A percentile compares a stretch with the other conserved stretches of the same genome.
Conservation (phyloP, 2,329 filamentous ascomycete species). For the Talaromyces sp. region DNA sequence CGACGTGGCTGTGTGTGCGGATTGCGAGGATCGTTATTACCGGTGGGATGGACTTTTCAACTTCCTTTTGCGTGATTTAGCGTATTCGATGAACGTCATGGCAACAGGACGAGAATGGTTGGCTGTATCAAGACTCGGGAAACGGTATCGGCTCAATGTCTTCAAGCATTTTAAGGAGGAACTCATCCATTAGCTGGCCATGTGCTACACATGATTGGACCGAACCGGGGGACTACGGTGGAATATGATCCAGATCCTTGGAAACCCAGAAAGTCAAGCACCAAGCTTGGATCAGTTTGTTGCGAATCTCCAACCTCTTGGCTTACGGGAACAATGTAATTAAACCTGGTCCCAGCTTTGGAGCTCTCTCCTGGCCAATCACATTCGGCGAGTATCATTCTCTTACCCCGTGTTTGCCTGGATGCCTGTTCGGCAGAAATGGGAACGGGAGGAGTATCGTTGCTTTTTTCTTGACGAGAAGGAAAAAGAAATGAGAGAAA, state of each 20-base stretch:
- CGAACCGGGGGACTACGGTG: background rate
- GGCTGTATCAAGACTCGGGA: background rate
- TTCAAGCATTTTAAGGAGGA: background rate
- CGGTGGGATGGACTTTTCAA: background rate
- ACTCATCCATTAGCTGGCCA: background rate
- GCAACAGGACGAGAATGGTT: background rate
- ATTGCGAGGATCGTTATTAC: background rate
- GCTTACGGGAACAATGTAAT: background rate
- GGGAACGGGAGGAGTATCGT: background rate
- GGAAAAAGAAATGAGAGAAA: background rate
- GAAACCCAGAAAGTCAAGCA: background rate
- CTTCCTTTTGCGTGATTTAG: background rate
- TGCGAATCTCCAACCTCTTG: background rate
- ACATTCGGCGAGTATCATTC: background rate
- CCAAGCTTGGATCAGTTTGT: background rate
- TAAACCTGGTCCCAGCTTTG: background rate
- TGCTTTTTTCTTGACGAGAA: background rate
- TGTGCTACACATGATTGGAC: background rate
- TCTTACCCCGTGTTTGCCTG: background rate
- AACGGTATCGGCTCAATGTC: background rate
- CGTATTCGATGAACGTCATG: too few relatives aligned
- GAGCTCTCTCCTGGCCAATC: background rate
- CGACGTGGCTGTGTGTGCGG: background rate
- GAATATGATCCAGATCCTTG: background rate
- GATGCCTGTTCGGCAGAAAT: background rate